Percentiles rank a stretch among this genome's conserved stretches.
phyloP scores from a whole-genome alignment of 495 filamentous ascomycete genomes.

The Niebla homalea region DNA sequence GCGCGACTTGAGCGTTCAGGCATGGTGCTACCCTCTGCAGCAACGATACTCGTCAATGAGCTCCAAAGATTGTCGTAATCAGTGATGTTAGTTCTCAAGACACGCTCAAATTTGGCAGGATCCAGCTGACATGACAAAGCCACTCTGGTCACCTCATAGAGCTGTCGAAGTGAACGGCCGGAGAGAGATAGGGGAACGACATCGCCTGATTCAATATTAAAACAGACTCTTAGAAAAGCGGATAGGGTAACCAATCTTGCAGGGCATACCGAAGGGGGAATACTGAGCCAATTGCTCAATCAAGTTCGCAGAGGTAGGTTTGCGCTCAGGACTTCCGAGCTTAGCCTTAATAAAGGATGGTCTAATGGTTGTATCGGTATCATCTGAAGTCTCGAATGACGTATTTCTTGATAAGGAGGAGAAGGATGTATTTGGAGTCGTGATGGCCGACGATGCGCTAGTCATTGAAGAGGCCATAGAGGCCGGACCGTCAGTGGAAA shows the following conservation, averaged over 20 bases:
- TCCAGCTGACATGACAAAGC: conserved; percentile 25
- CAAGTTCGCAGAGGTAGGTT: no score
- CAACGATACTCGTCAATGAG: conserved; percentile 22
- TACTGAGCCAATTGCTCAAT: no score
- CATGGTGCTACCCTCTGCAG: conserved; percentile 19
- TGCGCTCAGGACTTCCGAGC: neutral
- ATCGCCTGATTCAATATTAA: no score
- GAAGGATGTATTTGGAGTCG: conserved; percentile 16
- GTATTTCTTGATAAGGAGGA: conserved; percentile 2
- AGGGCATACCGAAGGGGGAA: no score
- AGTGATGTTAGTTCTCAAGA: conserved; percentile 15
- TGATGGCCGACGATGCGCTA: conserved; percentile 5
- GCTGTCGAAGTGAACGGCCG: conserved; percentile 25
- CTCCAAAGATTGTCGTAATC: conserved; percentile 29
- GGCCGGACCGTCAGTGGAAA: conserved; percentile 1
- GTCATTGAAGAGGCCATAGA: conserved; percentile 9
- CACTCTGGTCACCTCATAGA: conserved; percentile 34
- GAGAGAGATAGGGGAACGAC: no score
- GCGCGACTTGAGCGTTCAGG: conserved; percentile 26
- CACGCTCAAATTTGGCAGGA: conserved; percentile 20
- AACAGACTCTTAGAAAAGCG: no score
- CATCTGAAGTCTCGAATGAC: conserved; percentile 9
- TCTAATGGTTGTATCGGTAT: conserved; percentile 1
- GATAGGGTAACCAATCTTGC: no score
- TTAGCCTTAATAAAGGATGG: neutral